Percentiles rank a stretch among this genome's conserved stretches.
phyloP scores from a whole-genome alignment of 129 eudicot species.

The Helianthus tuberosus region DNA sequence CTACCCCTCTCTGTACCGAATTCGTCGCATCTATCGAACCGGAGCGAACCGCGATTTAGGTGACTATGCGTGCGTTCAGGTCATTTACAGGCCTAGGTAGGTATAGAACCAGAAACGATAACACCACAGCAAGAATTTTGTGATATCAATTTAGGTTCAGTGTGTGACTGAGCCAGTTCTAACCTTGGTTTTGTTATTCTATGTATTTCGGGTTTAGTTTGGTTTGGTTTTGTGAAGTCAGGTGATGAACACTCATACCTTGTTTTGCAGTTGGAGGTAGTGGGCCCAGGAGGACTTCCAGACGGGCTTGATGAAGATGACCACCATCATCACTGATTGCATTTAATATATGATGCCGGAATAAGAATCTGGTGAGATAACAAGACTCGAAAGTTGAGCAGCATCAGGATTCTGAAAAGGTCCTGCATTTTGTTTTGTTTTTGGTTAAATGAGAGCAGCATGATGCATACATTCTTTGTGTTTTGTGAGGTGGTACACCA shows the following conservation, averaged over 20 bases:
- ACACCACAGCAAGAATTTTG: too few relatives aligned
- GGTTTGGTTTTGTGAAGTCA: background rate
- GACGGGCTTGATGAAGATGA: conserved; percentile 73
- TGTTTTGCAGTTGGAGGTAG: conserved; percentile 82
- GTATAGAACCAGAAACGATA: too few relatives aligned
- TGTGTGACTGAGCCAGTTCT: background rate
- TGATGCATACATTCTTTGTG: conserved; percentile 12
- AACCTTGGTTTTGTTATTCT: background rate
- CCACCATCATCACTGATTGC: conserved; percentile 52
- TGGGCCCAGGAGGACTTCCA: conserved; percentile 94
- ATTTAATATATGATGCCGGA: conserved; percentile 45
- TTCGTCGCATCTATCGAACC: too few relatives aligned
- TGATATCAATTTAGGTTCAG: background rate
- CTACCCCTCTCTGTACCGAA: too few relatives aligned
- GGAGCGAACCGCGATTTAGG: too few relatives aligned
- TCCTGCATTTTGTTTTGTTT: conserved; percentile 40
- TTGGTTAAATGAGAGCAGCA: conserved; percentile 33
- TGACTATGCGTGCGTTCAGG: too few relatives aligned
- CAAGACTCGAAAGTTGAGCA: conserved; percentile 46
- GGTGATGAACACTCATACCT: background rate
- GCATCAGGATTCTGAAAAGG: conserved; percentile 38
- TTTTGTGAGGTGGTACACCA: conserved; percentile 40
- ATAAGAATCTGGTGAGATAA: conserved; percentile 64
- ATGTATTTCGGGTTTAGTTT: background rate
- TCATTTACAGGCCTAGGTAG: too few relatives aligned